Evolutionary conservation across 2,329 filamentous ascomycete species (phyloP).

Genomic region (Sclerotinia sclerotiorum): DNA sequence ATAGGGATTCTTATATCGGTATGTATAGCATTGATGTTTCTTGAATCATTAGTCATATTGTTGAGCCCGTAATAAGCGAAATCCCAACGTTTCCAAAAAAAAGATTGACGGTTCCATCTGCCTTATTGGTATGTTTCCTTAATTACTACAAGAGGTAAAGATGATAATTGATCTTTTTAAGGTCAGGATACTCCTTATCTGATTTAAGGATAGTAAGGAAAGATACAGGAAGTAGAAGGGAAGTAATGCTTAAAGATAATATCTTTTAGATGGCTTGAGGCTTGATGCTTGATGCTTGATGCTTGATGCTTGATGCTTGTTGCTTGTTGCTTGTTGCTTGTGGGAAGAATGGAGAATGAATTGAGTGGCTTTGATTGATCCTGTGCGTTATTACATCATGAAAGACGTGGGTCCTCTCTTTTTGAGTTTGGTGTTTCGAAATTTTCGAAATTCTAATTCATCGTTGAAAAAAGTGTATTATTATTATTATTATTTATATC

Average conservation of each 20-base stretch:
- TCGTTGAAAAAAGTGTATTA: neutral
- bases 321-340: neutral
- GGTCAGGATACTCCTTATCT: neutral
- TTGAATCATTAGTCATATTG: neutral
- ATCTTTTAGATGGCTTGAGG: too few species aligned
- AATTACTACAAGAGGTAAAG: neutral
- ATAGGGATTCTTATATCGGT: slow-evolving; percentile 6
- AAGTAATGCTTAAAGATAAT: slow-evolving; percentile 5
- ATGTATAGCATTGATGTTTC: neutral
- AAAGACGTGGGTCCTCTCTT: neutral
- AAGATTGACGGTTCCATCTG: slow-evolving; percentile 5
- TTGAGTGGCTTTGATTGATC: slow-evolving; percentile 2
- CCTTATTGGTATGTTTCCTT: neutral
- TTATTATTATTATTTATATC: too few species aligned
- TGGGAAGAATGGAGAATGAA: neutral
- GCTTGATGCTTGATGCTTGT: neutral
- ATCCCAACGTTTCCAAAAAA: slow-evolving; percentile 7
- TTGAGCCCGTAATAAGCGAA: neutral
- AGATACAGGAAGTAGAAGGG: neutral
- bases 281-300: slow-evolving; percentile 8
- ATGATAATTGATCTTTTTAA: neutral
- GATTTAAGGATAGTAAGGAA: neutral
- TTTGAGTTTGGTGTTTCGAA: slow-evolving; percentile 9
- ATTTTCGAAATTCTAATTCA: neutral
- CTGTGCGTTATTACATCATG: slow-evolving; percentile 18